Conservation (phyloP, 179 eudicot genomes). For the Amaranthus tricolor region DNA sequence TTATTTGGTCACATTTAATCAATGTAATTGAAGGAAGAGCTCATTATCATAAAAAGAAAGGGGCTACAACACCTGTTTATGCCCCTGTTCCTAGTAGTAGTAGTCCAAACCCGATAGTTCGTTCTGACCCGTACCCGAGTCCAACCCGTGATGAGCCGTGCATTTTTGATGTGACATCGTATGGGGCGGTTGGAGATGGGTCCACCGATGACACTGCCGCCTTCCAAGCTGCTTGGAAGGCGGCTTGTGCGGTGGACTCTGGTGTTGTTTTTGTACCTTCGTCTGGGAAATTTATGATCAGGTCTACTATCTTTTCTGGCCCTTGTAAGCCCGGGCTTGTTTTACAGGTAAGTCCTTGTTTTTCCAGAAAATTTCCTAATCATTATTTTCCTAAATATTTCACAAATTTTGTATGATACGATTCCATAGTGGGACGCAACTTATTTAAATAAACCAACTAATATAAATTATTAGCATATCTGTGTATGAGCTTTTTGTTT, state of each 20-base stretch:
- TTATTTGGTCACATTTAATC: constrained; percentile 22
- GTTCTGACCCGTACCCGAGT: constrained; percentile 45
- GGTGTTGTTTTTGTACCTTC: constrained; percentile 63
- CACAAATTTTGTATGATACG: background rate
- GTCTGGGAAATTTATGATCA: constrained; percentile 51
- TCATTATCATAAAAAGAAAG: constrained; percentile 48
- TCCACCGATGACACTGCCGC: constrained; percentile 70
- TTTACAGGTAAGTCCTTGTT: constrained; percentile 50
- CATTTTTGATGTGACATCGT: constrained; percentile 64
- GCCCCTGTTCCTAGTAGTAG: constrained; percentile 17
- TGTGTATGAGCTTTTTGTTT: too few relatives aligned
- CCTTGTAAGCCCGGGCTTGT: constrained; percentile 86
- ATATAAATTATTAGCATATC: too few relatives aligned
- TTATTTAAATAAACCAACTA: too few relatives aligned
- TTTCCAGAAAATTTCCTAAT: background rate
- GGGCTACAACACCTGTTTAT: constrained; percentile 20
- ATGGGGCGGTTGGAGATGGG: constrained; percentile 88
- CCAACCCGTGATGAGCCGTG: constrained; percentile 39
- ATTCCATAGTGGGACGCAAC: too few relatives aligned
- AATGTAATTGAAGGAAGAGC: constrained; percentile 51
- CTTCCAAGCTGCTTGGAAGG: constrained; percentile 79
- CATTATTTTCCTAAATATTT: background rate
- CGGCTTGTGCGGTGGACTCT: constrained; percentile 75
- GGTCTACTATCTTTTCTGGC: constrained; percentile 82
- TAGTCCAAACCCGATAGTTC: constrained; percentile 23